Base-by-base conservation (phyloP, 2,329 filamentous ascomycete genomes). In the Zymoseptoria crescenta region DNA sequence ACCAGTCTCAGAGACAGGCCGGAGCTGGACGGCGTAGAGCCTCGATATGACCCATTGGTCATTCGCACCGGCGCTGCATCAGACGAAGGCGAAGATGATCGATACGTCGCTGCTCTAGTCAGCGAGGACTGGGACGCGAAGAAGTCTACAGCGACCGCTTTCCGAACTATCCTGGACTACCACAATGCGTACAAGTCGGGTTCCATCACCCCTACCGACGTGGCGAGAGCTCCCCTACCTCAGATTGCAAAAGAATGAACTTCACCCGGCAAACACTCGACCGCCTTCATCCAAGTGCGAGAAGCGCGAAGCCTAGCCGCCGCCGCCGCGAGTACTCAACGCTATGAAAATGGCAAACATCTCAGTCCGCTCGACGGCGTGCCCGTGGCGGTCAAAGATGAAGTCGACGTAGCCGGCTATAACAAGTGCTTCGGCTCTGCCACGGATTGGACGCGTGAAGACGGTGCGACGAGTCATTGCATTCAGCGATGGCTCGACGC, bases 381-480 rank as follows among this genome's bases (percentile, higher is more conserved):
- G 0, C 91, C 91, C 0, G 82, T 95, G 54, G 88, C 87, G 0
- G 83, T 94, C 67, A 96, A 96, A 75, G 91, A 95, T 69, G 90
- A 96, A 68, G 80, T 87, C 16, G 80, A 87, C 63, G 77, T 91
- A 30, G 79, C 83, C 63, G 89, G 88, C 13, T 92, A 91, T 70
- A 80, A 83, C 55, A 83, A 81, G 62, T 87, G 84, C 56, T 75
- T 82, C 53, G 90, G 88, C 21, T 85, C 87, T 67, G 80, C 76
- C 62, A 77, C 85, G 52, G 80, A 87, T 63, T 80, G 82, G 59
- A 81, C 77, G 1, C 62, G 77, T 69, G 63, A 77, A 68, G 70
- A 74, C 16, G 76, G 77, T 56, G 76, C 79, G 61, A 89, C 88
- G 0, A 80, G 79, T 4, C 92, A 87, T 87, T 88, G 87, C 27